Conservation (phyloP, 1,284 basidiomycete genomes). For the Pseudozyma hubeiensis region DNA sequence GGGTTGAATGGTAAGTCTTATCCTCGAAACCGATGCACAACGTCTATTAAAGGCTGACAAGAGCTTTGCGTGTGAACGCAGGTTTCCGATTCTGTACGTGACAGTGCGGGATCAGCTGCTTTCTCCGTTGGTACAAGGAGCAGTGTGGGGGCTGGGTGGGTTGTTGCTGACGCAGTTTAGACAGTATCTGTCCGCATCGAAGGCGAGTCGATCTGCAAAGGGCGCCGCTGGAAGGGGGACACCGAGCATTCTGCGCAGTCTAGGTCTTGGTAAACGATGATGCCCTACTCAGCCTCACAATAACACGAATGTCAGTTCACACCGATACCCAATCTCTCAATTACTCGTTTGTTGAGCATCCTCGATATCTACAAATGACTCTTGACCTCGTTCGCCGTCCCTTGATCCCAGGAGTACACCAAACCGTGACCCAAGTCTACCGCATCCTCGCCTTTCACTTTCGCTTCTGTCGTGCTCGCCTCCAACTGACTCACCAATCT, state of each 20-base stretch:
- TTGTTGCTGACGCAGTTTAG: slow-evolving; percentile 43
- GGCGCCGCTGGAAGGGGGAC: background rate
- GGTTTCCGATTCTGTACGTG: slow-evolving; percentile 58
- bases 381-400: background rate
- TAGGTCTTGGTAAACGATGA: slow-evolving; percentile 24
- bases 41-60: background rate
- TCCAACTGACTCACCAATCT: slow-evolving; percentile 30
- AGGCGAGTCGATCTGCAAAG: background rate
- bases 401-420: slow-evolving; percentile 35
- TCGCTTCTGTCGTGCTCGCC: slow-evolving; percentile 10
- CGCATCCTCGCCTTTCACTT: slow-evolving; percentile 3
- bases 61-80: slow-evolving; percentile 1
- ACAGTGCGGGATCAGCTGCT: slow-evolving; percentile 61
- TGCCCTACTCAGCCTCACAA: background rate
- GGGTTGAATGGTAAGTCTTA: slow-evolving; percentile 59
- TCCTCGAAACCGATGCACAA: no score
- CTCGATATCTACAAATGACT: slow-evolving; percentile 14
- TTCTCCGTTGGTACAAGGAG: slow-evolving; percentile 60
- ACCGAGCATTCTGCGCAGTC: slow-evolving; percentile 16
- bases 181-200: slow-evolving; percentile 24
- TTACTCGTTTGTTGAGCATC: background rate
- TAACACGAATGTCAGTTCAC: background rate
- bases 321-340: slow-evolving; percentile 19
- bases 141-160: slow-evolving; percentile 56
- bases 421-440: slow-evolving; percentile 30